These are phyloP conservation scores for Lachnellula occidentalis DNA, from an alignment of 2,329 filamentous ascomycete species.

Conservation along the genomic window DNA sequence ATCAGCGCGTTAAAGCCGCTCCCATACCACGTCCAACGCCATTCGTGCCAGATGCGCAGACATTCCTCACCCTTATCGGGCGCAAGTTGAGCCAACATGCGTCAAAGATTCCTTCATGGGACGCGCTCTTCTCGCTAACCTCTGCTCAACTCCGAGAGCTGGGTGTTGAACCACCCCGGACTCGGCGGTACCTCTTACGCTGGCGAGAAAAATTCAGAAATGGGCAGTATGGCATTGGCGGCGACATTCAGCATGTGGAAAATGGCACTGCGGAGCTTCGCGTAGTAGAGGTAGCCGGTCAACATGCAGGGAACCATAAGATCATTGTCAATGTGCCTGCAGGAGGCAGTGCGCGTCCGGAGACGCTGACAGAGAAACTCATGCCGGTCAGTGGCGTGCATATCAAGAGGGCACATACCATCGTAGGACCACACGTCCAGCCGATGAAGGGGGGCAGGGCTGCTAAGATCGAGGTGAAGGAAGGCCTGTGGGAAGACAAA, in stretches of 20 bases:
- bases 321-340: conserved; percentile 54
- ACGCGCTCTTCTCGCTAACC: conserved; percentile 77
- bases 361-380: conserved; percentile 34
- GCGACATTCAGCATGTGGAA: conserved; percentile 69
- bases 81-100: conserved; percentile 77
- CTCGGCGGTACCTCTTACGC: conserved; percentile 75
- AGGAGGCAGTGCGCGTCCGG: conserved; percentile 35
- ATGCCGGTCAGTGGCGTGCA: conserved; percentile 59
- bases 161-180: conserved; percentile 79
- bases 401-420: conserved; percentile 61
- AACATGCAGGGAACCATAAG: conserved; percentile 39
- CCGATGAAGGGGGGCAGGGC: conserved; percentile 60
- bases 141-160: conserved; percentile 74
- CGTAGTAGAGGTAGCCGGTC: conserved; percentile 36
- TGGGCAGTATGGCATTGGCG: conserved; percentile 74
- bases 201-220: conserved; percentile 83
- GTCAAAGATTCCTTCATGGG: conserved; percentile 85
- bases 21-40: conserved; percentile 67
- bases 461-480: conserved; percentile 64
- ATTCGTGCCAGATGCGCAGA: conserved; percentile 77
- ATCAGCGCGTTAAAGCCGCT: conserved; percentile 33
- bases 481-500: conserved; percentile 90
- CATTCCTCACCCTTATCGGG: conserved; percentile 88
- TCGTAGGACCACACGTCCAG: conserved; percentile 70
- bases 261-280: conserved; percentile 48